Conservation (phyloP, 2,329 filamentous ascomycete species). For the Aspergillus sergii region DNA sequence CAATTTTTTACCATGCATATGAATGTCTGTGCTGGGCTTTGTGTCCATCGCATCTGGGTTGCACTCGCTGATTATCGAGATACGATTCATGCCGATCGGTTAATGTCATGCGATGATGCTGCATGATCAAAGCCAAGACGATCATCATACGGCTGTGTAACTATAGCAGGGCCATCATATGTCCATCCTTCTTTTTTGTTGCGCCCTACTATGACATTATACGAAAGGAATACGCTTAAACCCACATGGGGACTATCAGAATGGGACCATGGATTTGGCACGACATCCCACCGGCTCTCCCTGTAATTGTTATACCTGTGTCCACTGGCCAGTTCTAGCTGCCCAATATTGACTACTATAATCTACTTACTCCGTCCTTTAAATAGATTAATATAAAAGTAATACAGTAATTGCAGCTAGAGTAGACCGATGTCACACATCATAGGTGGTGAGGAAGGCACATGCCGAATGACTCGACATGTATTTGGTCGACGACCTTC, state of each 20-base stretch:
- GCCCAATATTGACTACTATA: neutral
- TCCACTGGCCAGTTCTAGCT: neutral
- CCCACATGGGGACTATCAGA: neutral
- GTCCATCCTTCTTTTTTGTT: neutral
- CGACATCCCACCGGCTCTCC: neutral
- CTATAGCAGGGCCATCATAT: neutral
- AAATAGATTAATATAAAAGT: no score
- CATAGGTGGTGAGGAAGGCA: neutral
- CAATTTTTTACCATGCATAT: no score
- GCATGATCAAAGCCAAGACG: neutral
- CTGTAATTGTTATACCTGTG: neutral
- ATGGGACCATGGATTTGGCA: neutral
- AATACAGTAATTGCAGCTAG: neutral
- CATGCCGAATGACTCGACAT: neutral
- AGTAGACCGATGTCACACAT: neutral
- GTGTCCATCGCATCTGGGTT: neutral
- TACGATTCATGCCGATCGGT: neutral
- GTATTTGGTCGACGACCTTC: neutral
- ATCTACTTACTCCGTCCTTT: neutral
- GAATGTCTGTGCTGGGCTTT: neutral
- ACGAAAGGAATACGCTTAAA: neutral
- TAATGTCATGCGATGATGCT: neutral
- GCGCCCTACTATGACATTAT: neutral
- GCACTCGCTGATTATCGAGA: conserved; percentile 1
- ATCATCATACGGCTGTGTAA: neutral